Conservation (phyloP, 139 green algal species). For the Auxenochlorella pyrenoidosa region DNA sequence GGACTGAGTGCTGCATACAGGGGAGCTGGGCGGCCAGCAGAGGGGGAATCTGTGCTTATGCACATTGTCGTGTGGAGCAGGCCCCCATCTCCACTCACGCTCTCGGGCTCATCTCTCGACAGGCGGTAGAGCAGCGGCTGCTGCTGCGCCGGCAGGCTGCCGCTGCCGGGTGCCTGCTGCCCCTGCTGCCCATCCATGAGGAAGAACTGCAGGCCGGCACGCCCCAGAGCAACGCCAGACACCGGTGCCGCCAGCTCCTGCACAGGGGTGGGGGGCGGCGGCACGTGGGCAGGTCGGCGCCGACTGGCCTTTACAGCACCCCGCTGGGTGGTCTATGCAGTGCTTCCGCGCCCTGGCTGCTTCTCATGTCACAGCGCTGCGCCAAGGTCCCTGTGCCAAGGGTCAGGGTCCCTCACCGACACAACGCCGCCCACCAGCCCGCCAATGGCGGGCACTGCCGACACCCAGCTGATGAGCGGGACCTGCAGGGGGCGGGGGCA, state of each 20-base stretch:
- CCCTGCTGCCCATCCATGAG: conserved; percentile 39
- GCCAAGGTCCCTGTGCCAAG: not conserved
- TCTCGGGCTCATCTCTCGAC: not conserved
- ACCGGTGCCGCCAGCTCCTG: conserved; percentile 37
- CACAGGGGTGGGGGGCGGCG: not conserved
- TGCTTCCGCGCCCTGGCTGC: no score
- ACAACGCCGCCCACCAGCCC: conserved; percentile 39
- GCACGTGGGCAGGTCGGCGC: no score
- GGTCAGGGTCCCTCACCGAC: not conserved
- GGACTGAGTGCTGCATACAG: no score
- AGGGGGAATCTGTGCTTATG: no score
- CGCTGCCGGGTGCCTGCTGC: not conserved
- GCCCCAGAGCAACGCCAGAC: conserved; percentile 18
- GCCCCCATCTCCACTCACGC: not conserved
- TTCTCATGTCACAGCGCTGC: no score
- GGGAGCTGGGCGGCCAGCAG: no score
- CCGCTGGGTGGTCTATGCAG: no score
- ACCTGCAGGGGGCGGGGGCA: conserved; percentile 54
- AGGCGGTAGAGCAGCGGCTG: conserved; percentile 3
- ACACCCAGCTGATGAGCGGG: conserved; percentile 74
- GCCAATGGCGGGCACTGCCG: conserved; percentile 47
- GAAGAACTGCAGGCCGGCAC: conserved; percentile 62
- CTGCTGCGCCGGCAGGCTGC: not conserved
- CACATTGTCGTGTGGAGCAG: no score
- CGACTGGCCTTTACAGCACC: no score